Evolutionary conservation across 371 early-diverging fungal genomes (phyloP), one percentile per base, ranked within the genome.

Genomic region (Umbelopsis sp.): DNA sequence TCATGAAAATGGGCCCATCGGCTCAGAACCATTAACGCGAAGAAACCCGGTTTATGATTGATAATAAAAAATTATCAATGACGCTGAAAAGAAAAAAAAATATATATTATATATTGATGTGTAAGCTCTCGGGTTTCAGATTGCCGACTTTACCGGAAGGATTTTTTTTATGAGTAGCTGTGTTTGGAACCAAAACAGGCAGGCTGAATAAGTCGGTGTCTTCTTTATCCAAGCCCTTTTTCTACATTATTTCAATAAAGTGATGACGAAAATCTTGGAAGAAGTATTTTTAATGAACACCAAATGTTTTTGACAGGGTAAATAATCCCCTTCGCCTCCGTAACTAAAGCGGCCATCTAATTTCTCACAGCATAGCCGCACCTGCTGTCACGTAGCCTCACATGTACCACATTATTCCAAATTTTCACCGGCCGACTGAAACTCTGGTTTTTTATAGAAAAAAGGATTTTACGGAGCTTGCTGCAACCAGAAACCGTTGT

Each of bases 1-100:
- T 84, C 52, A 81, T 80, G 66, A 63, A 63, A 6, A 53, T 74
- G 25, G 71, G 71, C 48, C 12, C 37, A 46, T 4, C 48, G 14
- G n/a, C 48, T 3, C 16, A 11, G 1, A n/a, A 16, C 44, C 9
- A 48, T 45, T 37, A 4, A 63, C 41, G 52, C 20, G 63, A 32
- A 25, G 16, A 10, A 16, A 50, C 3, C 1, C 6, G 20, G 8
- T 48, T 48, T 48, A 1, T 38, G 63, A 9, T 44, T 62, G 22
- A 41, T 51, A 35, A 41, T 35, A 24, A 51, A 44, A 29, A 41
- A 7, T 41, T 41, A 41, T 41, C 18, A 44, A 69, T 20, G 69
- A 65, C 11, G 52, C 38, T 18, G 11, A 10, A 10, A 50, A n/a
- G 22, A 22, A 22, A 22, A 22, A 22, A 22, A 0, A 22, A 22